Conservation (phyloP, 352 stramenopile species). For the Phytopythium litorale region DNA sequence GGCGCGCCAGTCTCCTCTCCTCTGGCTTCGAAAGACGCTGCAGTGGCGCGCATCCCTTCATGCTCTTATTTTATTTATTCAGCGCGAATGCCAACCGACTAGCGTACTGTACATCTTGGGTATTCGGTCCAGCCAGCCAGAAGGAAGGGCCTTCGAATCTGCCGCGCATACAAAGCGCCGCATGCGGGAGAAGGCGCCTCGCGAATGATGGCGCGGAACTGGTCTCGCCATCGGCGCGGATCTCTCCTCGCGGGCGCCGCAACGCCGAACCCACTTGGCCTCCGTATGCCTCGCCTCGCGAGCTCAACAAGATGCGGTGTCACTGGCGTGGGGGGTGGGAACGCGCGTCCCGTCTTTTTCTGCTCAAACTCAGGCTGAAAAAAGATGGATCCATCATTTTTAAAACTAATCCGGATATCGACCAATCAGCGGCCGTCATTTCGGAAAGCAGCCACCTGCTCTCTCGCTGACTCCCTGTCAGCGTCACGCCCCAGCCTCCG, state of each 20-base stretch:
- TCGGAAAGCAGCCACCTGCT: background rate
- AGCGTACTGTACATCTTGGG: background rate
- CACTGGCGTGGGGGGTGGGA: no score
- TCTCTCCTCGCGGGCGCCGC: background rate
- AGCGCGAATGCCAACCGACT: background rate
- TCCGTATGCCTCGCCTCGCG: background rate
- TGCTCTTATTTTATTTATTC: background rate
- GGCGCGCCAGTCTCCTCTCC: background rate
- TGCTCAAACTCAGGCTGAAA: background rate
- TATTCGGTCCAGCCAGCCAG: background rate
- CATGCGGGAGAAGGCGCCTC: background rate
- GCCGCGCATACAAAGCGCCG: background rate
- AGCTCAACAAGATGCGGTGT: background rate
- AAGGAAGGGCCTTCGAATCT: background rate
- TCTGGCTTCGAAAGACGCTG: background rate
- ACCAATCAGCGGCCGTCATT: background rate
- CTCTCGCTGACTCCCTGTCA: conserved; percentile 1
- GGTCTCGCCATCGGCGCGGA: background rate
- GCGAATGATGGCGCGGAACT: background rate
- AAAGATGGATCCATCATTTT: conserved; percentile 1
- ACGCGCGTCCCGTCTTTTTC: background rate
- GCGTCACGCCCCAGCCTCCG: no score
- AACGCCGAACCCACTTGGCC: background rate
- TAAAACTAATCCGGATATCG: background rate
- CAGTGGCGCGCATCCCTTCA: background rate